These are phyloP conservation scores for Lichtheimia corymbifera DNA, from an alignment of 371 early-diverging fungal species.

Conservation along the genomic window DNA sequence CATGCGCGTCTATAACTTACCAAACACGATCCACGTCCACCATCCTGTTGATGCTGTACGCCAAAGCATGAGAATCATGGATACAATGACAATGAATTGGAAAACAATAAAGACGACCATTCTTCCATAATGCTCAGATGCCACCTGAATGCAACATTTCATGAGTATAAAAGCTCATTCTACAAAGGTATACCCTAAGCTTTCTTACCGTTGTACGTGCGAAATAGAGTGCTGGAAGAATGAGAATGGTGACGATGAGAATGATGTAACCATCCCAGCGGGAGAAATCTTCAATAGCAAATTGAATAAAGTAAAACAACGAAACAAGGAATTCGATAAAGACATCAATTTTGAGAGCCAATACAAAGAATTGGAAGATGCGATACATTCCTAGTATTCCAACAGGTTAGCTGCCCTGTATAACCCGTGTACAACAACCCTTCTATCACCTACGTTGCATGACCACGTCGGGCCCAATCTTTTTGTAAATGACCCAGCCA, in stretches of 20 bases:
- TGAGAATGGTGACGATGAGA: constrained; percentile 34
- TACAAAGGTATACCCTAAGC: no score
- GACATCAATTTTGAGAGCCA: constrained; percentile 30
- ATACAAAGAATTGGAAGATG: constrained; percentile 33
- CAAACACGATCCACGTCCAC: constrained; percentile 51
- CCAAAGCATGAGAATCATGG: constrained; percentile 34
- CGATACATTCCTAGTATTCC: constrained; percentile 39
- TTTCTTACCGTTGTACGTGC: constrained; percentile 36
- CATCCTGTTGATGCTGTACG: constrained; percentile 28
- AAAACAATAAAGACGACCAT: constrained; percentile 43
- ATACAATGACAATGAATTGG: constrained; percentile 34
- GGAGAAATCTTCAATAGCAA: constrained; percentile 11
- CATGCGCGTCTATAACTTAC: constrained; percentile 22
- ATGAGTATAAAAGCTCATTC: no score
- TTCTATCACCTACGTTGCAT: constrained; percentile 36
- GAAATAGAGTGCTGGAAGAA: constrained; percentile 45
- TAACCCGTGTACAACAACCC: not conserved
- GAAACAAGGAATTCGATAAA: constrained; percentile 34
- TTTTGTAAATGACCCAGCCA: constrained; percentile 53
- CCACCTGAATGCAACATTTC: constrained; percentile 20
- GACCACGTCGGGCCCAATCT: constrained; percentile 45
- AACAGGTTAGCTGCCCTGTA: not conserved
- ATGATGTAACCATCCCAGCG: constrained; percentile 29
- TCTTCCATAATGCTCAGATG: constrained; percentile 28
- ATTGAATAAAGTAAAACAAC: constrained; percentile 26